phyloP scores from a whole-genome alignment of 768 basidiomycete species.

The Boletellus sp. region DNA sequence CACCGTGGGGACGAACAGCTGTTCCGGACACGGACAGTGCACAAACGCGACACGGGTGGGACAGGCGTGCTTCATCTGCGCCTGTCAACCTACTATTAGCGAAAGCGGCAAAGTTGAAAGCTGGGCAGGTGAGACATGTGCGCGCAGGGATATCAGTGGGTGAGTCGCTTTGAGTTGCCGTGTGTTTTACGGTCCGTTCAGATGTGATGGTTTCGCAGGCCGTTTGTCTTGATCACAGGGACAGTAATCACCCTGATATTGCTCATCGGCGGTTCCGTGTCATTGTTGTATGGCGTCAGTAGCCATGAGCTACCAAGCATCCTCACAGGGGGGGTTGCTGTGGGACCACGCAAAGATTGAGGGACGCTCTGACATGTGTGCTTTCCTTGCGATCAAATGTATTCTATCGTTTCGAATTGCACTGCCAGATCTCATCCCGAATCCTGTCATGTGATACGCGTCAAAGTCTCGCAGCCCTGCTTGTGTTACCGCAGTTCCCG shows the following conservation, averaged over 20 bases:
- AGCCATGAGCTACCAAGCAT: slow-evolving; percentile 68
- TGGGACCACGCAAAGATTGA: slow-evolving; percentile 51
- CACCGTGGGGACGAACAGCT: slow-evolving; percentile 56
- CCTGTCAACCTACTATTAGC: slow-evolving; percentile 45
- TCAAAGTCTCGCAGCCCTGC: neutral
- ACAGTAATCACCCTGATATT: slow-evolving; percentile 62
- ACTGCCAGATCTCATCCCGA: neutral
- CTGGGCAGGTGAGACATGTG: slow-evolving; percentile 77
- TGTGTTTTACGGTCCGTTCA: neutral
- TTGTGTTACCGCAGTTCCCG: neutral
- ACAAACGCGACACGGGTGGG: slow-evolving; percentile 57
- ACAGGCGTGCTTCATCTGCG: slow-evolving; percentile 46
- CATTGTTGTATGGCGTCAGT: slow-evolving; percentile 61
- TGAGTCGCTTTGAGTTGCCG: slow-evolving; percentile 35
- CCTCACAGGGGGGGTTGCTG: slow-evolving; percentile 56
- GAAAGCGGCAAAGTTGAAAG: slow-evolving; percentile 52
- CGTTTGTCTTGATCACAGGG: slow-evolving; percentile 71
- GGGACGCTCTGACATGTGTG: neutral
- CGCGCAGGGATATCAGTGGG: slow-evolving; percentile 79
- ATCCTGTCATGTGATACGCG: neutral
- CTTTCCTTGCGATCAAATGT: neutral
- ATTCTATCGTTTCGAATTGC: neutral
- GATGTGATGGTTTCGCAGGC: slow-evolving; percentile 38
- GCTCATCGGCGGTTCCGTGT: slow-evolving; percentile 63
- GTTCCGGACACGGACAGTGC: slow-evolving; percentile 72